Percentiles rank a stretch among this genome's conserved stretches.
Conservation (phyloP, 805 yeast species). For the Yarrowia divulgata region DNA sequence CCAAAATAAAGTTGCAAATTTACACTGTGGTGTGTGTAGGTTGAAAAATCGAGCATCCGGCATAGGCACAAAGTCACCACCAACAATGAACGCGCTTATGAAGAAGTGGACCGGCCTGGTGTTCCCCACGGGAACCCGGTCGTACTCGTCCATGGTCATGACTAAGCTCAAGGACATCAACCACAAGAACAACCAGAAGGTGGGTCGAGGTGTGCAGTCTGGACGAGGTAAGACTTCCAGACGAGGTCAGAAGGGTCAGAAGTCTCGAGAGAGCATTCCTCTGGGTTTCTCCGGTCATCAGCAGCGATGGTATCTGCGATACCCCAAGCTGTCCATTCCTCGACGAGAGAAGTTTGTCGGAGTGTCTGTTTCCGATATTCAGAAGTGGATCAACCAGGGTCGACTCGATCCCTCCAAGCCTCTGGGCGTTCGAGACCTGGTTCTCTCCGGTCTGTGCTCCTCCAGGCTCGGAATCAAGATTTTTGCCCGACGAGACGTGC, state of each 20-base stretch:
- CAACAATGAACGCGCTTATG: constrained; percentile 29
- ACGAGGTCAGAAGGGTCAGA: constrained; percentile 98
- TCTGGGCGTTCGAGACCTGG: constrained; percentile 79
- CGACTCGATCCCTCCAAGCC: constrained; percentile 61
- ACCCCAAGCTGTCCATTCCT: constrained; percentile 63
- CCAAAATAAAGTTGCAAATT: constrained; percentile 19
- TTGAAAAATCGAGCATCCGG: constrained; percentile 3
- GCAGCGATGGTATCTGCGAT: constrained; percentile 83
- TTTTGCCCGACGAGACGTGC: constrained; percentile 65
- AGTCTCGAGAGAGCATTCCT: constrained; percentile 89
- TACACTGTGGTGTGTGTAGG: constrained; percentile 7
- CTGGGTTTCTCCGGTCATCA: constrained; percentile 99
- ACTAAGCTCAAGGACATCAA: constrained; percentile 39
- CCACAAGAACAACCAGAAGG: constrained; percentile 62
- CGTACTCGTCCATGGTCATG: constrained; percentile 39
- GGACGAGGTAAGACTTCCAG: constrained; percentile 91
- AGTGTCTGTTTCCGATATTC: constrained; percentile 56
- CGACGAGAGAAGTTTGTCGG: constrained; percentile 47
- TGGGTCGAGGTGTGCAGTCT: constrained; percentile 97
- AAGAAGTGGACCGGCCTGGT: constrained; percentile 31
- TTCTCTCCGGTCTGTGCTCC: constrained; percentile 63
- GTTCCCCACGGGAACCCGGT: constrained; percentile 23
- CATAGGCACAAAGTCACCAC: constrained; percentile 8
- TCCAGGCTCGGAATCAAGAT: constrained; percentile 82
- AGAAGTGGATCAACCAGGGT: constrained; percentile 71